phyloP scores from a whole-genome alignment of 2,329 filamentous ascomycete species.

The Xylaria sp. region DNA sequence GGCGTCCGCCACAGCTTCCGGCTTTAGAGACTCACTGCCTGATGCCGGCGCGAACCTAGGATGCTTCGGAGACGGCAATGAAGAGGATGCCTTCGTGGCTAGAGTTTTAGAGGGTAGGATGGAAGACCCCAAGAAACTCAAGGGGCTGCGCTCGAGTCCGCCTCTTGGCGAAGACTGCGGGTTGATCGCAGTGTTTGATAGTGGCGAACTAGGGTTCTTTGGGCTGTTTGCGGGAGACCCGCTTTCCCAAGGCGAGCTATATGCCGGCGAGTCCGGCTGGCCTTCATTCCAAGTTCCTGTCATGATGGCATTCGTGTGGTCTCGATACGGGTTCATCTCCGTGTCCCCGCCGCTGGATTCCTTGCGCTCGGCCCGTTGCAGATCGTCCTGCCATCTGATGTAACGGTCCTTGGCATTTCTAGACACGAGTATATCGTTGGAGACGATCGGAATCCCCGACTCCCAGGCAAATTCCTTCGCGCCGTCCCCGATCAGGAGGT shows the following conservation, averaged over 20 bases:
- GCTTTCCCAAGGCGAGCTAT: constrained; percentile 26
- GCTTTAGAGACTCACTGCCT: constrained; percentile 13
- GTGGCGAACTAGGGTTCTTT: constrained; percentile 16
- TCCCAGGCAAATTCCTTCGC: constrained; percentile 85
- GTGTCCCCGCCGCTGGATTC: constrained; percentile 25
- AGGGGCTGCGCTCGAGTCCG: constrained; percentile 30
- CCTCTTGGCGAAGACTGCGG: constrained; percentile 21
- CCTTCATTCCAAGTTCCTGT: constrained; percentile 66
- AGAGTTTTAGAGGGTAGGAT: constrained; percentile 7
- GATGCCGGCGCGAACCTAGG: constrained; percentile 14
- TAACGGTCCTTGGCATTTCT: constrained; percentile 78
- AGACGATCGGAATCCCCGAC: constrained; percentile 72
- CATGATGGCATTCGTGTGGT: constrained; percentile 58
- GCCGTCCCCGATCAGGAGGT: constrained; percentile 83
- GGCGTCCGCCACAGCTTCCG: neutral
- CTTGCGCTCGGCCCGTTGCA: constrained; percentile 62
- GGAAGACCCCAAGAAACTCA: constrained; percentile 32
- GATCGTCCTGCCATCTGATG: constrained; percentile 74
- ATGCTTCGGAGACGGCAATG: constrained; percentile 19
- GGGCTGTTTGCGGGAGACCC: constrained; percentile 3
- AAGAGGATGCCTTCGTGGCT: neutral
- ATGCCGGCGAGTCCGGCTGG: constrained; percentile 59
- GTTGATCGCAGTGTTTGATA: constrained; percentile 14
- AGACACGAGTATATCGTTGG: constrained; percentile 79
- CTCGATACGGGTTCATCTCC: constrained; percentile 39